Conservation (phyloP, 2,329 filamentous ascomycete species). For the Clonostachys rhizophaga region DNA sequence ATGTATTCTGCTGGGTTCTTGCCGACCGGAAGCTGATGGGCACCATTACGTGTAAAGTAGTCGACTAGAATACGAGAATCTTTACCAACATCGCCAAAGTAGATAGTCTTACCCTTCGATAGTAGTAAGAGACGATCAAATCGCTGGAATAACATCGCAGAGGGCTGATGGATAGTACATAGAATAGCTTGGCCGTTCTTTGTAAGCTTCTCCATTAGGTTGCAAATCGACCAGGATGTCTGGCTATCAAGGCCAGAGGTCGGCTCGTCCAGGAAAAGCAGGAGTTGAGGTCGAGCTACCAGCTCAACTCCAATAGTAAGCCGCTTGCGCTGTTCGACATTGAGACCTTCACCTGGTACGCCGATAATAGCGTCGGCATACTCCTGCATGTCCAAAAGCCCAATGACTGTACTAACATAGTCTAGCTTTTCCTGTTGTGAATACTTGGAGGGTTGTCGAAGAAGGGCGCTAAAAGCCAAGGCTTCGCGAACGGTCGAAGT, state of each 20-base stretch:
- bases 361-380: conserved; percentile 46
- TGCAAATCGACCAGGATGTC: conserved; percentile 79
- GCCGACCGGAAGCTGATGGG: conserved; percentile 44
- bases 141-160: conserved; percentile 28
- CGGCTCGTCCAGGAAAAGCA: conserved; percentile 91
- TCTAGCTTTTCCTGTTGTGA: conserved; percentile 72
- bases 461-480: conserved; percentile 76
- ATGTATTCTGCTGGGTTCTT: conserved; percentile 68
- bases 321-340: conserved; percentile 48
- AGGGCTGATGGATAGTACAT: conserved; percentile 47
- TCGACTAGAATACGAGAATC: conserved; percentile 26
- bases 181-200: conserved; percentile 40
- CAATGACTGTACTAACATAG: conserved; percentile 43
- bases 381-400: conserved; percentile 46
- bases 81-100: conserved; percentile 74
- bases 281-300: conserved; percentile 81
- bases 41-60: conserved; percentile 61
- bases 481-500: conserved; percentile 64
- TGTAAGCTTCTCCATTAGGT: conserved; percentile 60
- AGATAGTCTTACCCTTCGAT: conserved; percentile 42
- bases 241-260: conserved; percentile 87
- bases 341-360: conserved; percentile 29
- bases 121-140: conserved; percentile 55
- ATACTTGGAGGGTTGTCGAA: conserved; percentile 77
- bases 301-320: conserved; percentile 93